Percentiles rank a stretch among this genome's conserved stretches.
These are phyloP conservation scores for Phytophthora colocasiae DNA, from an alignment of 352 stramenopile genomes.

Conservation along the genomic window DNA sequence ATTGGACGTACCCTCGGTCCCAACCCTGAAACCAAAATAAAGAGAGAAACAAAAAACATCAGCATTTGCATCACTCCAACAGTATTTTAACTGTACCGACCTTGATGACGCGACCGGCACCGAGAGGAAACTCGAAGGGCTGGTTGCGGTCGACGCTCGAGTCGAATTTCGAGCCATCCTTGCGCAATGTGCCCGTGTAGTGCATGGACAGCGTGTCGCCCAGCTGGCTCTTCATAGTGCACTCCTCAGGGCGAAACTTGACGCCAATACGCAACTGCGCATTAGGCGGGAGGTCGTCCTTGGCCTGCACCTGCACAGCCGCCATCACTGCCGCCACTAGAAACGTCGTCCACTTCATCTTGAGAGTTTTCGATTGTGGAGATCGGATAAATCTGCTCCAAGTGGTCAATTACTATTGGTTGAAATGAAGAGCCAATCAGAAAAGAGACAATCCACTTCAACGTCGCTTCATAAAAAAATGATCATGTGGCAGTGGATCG, in stretches of 20 bases:
- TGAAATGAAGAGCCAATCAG: constrained; percentile 40
- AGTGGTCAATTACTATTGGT: constrained; percentile 54
- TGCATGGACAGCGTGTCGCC: constrained; percentile 95
- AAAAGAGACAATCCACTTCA: constrained; percentile 33
- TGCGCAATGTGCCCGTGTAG: constrained; percentile 96
- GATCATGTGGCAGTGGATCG: constrained; percentile 41
- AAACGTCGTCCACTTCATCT: constrained; percentile 69
- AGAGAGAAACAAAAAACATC: constrained; percentile 11
- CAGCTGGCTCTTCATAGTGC: constrained; percentile 71
- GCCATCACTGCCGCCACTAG: constrained; percentile 45
- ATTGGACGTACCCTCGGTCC: constrained; percentile 77
- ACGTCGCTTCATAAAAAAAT: constrained; percentile 20
- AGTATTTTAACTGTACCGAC: constrained; percentile 31
- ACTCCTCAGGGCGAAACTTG: constrained; percentile 78
- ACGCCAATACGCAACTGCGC: constrained; percentile 80
- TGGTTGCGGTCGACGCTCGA: constrained; percentile 94
- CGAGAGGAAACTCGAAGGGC: constrained; percentile 96
- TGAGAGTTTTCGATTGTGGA: constrained; percentile 30
- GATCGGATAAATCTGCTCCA: constrained; percentile 10
- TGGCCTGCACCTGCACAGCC: constrained; percentile 57
- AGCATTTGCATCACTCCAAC: constrained; percentile 4
- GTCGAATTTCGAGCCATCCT: constrained; percentile 98
- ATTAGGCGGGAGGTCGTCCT: constrained; percentile 75
- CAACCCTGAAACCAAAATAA: constrained; percentile 55
- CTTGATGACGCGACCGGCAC: constrained; percentile 95